These are phyloP conservation scores for Bremia lactucae DNA, from an alignment of 352 stramenopile genomes.

Conservation along the genomic window DNA sequence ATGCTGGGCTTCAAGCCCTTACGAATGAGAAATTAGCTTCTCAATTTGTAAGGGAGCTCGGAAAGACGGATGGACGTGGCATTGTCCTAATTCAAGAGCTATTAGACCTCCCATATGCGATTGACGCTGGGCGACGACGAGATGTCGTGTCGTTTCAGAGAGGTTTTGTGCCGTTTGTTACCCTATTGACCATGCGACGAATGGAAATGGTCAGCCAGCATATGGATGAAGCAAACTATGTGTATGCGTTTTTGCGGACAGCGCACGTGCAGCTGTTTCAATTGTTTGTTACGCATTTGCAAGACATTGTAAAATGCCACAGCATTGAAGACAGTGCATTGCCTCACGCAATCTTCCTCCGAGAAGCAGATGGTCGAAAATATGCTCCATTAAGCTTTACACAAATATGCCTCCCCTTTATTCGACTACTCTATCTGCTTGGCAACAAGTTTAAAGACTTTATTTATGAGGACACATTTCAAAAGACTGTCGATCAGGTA, in stretches of 20 bases:
- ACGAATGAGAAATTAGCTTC: slow-evolving; percentile 16
- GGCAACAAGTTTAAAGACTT: slow-evolving; percentile 39
- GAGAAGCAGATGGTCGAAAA: slow-evolving; percentile 10
- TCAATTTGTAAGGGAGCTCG: slow-evolving; percentile 28
- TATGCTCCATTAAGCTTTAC: slow-evolving; percentile 32
- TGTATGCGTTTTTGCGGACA: slow-evolving; percentile 22
- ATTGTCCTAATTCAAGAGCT: slow-evolving; percentile 20
- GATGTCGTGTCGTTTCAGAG: slow-evolving; percentile 28
- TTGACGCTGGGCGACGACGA: slow-evolving; percentile 19
- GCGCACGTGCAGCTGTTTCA: slow-evolving; percentile 19
- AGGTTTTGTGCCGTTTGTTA: slow-evolving; percentile 26
- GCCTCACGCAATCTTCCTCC: slow-evolving; percentile 17
- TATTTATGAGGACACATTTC: slow-evolving; percentile 28
- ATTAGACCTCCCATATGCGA: slow-evolving; percentile 18
- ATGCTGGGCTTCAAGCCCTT: slow-evolving; percentile 31
- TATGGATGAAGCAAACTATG: slow-evolving; percentile 30
- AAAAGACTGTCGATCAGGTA: slow-evolving; percentile 14
- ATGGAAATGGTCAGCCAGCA: slow-evolving; percentile 28
- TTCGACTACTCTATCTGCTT: slow-evolving; percentile 28
- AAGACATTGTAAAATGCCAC: slow-evolving; percentile 21
- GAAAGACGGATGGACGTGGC: slow-evolving; percentile 17
- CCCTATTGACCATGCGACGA: slow-evolving; percentile 19
- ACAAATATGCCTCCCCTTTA: slow-evolving; percentile 25
- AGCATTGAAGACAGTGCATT: slow-evolving; percentile 19
- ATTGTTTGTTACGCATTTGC: slow-evolving; percentile 19